Conservation (phyloP, 2,329 filamentous ascomycete genomes). For the Graphiopsis chlorocephala region DNA sequence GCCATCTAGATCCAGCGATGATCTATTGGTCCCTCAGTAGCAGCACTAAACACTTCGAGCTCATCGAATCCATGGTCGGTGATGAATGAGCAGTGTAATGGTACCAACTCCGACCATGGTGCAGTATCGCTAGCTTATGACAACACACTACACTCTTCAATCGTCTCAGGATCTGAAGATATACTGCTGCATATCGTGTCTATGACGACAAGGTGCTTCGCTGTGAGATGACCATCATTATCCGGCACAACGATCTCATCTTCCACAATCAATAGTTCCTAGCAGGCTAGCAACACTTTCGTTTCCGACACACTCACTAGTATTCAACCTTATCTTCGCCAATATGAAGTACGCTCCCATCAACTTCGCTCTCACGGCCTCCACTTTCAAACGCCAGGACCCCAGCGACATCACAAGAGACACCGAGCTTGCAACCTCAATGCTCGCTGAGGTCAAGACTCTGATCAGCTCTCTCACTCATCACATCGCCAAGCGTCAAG, state of each 20-base stretch:
- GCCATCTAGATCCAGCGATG: not conserved
- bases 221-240: not conserved
- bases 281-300: not conserved
- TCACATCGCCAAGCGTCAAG: not conserved
- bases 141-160: not conserved
- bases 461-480: not conserved
- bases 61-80: not conserved
- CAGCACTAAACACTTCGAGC: not conserved
- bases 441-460: not conserved
- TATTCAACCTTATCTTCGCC: not conserved
- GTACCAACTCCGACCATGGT: not conserved
- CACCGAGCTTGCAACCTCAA: not conserved
- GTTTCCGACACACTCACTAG: not conserved
- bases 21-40: not conserved
- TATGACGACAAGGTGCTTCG: not conserved
- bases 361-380: not conserved
- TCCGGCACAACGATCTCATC: not conserved
- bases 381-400: not conserved
- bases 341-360: constrained; percentile 9
- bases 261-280: not conserved
- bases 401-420: not conserved
- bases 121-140: not conserved
- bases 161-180: not conserved
- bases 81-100: not conserved
- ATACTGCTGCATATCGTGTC: not conserved